These are phyloP conservation scores for Saccharomycopsis fibuligera DNA, from an alignment of 805 yeast species.

Conservation along the genomic window DNA sequence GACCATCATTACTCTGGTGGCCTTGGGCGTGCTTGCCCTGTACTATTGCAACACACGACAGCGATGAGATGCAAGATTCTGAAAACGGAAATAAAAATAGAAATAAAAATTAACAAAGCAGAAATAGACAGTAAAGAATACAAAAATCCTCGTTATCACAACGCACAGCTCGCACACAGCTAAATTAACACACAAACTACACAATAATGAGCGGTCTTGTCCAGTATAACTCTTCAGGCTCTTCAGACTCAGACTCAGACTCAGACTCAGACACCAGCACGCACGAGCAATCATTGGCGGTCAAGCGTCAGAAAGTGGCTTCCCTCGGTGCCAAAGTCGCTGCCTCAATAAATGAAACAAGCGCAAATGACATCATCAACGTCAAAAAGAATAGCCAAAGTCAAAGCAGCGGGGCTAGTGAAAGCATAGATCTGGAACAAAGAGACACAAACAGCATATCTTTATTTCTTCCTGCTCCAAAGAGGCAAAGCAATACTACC, in stretches of 20 bases:
- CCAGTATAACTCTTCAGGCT: background rate
- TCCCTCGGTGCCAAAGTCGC: background rate
- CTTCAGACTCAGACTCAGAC: too few relatives aligned
- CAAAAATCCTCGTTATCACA: too few relatives aligned
- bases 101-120: too few relatives aligned
- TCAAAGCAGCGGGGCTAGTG: background rate
- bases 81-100: too few relatives aligned
- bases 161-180: too few relatives aligned
- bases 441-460: background rate
- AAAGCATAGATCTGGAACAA: background rate
- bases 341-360: background rate
- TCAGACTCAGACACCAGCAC: background rate
- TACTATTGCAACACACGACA: too few relatives aligned
- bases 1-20: too few relatives aligned
- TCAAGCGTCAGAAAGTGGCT: constrained; percentile 1
- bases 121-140: too few relatives aligned
- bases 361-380: background rate
- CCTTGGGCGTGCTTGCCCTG: too few relatives aligned
- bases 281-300: constrained; percentile 2
- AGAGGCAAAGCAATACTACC: too few relatives aligned
- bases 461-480: constrained; percentile 1
- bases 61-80: too few relatives aligned
- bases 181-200: too few relatives aligned
- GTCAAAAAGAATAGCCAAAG: background rate
- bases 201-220: background rate